Conservation (phyloP, 78 protist species). For the Dictyostelium citrinum region DNA sequence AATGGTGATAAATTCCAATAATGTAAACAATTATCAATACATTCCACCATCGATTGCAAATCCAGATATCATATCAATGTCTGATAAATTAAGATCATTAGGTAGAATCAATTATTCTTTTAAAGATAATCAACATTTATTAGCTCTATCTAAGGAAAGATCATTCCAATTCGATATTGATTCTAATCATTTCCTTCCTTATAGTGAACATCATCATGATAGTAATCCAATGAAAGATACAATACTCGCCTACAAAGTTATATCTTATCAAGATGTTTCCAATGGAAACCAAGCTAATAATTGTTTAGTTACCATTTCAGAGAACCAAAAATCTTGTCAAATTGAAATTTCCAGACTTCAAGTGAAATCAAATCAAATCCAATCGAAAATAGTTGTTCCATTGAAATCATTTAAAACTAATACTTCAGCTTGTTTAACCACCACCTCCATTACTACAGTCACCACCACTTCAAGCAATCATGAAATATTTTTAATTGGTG, state of each 20-base stretch:
- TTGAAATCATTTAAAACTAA: background rate
- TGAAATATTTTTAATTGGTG: conserved; percentile 32
- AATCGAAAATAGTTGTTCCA: background rate
- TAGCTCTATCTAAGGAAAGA: background rate
- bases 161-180: conserved; percentile 6
- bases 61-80: background rate
- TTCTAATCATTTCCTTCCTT: conserved; percentile 1
- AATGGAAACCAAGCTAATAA: background rate
- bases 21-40: background rate
- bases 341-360: background rate
- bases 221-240: background rate
- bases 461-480: background rate
- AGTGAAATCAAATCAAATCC: background rate
- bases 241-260: background rate
- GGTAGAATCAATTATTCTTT: background rate
- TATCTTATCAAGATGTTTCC: background rate
- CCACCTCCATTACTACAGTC: background rate
- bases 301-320: background rate
- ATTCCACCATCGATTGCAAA: background rate
- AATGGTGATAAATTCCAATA: background rate
- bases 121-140: background rate
- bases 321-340: background rate
- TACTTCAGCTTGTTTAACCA: background rate
- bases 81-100: background rate
- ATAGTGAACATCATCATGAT: background rate